These are phyloP conservation scores for Mycena capillaripes DNA, from an alignment of 768 basidiomycete genomes.

Conservation along the genomic window DNA sequence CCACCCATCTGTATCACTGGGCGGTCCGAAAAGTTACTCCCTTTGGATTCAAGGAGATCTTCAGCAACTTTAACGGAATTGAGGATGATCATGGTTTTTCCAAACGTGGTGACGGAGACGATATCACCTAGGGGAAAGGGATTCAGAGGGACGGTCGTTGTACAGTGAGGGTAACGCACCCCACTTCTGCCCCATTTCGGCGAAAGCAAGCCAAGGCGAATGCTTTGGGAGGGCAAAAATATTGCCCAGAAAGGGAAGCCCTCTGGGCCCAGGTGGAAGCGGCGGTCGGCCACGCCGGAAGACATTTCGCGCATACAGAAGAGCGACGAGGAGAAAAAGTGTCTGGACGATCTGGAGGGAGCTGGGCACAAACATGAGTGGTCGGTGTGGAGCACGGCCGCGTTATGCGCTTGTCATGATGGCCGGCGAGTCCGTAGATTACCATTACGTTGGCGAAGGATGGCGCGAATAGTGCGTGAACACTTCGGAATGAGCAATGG, in stretches of 20 bases:
- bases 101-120: conserved; percentile 19
- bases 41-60: conserved; percentile 22
- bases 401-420: too few species aligned
- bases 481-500: too few species aligned
- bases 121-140: conserved; percentile 11
- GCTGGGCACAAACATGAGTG: neutral
- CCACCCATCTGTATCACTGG: conserved; percentile 31
- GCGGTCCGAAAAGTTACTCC: conserved; percentile 27
- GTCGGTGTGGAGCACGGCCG: too few species aligned
- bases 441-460: too few species aligned
- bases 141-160: neutral
- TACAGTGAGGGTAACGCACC: neutral
- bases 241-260: conserved; percentile 5
- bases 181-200: conserved; percentile 1
- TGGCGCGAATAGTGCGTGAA: too few species aligned
- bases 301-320: neutral
- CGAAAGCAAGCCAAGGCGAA: neutral
- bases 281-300: neutral
- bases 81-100: conserved; percentile 24
- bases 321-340: neutral
- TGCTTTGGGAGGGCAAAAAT: neutral
- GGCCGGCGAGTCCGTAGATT: too few species aligned
- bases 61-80: conserved; percentile 23
- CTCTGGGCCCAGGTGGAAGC: conserved; percentile 17
- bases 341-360: neutral